Base-by-base conservation (phyloP, 371 early-diverging fungal species). In the Mortierella sp. region DNA sequence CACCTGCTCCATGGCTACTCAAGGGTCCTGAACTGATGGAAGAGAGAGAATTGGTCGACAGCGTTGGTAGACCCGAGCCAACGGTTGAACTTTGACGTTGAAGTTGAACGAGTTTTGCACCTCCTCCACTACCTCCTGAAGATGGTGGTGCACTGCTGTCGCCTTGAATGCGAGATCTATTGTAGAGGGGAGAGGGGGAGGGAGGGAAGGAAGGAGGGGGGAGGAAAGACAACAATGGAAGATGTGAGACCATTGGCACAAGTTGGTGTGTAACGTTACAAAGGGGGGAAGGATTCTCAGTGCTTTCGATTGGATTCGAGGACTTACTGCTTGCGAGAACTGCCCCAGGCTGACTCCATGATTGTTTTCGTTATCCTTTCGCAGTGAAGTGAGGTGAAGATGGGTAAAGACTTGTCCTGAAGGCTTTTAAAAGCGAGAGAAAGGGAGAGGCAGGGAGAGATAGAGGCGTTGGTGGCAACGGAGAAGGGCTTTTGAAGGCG, bases 261-360 rank as follows among this genome's bases (percentile, higher is more conserved):
- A 10, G 39, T 14, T 39, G 10, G 39, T 10, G 45, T 43, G 14
- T 18, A 14, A 43, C 19, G 16, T 43, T 43, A n/a, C 9, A 16
- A n/a, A 19, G 45, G 45, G 28, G 18, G 12, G 28, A 14, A 50
- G 34, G 34, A 34, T 7, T 4, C 7, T 34, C 34, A 34, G 34
- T 34, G 4, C 34, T 34, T 34, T 34, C 34, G 7, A 34, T 34
- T 34, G 34, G 34, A 34, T 34, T 10, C 23, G 4, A 16, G 4
- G 23, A 47, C 67, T 30, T 73, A 72, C 73, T 58, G 53, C 50
- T 72, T 72, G 42, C 74, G 74, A 48, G 74, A 51, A 47, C 21
- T 53, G 19, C 74, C 64, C 74, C 74, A 73, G 23, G 59, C 64
- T 38, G 58, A 63, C 24, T 73, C 74, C 74, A 73, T 73, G 18